phyloP scores from a whole-genome alignment of 2,329 filamentous ascomycete species.

The Nannizziopsis barbatae region DNA sequence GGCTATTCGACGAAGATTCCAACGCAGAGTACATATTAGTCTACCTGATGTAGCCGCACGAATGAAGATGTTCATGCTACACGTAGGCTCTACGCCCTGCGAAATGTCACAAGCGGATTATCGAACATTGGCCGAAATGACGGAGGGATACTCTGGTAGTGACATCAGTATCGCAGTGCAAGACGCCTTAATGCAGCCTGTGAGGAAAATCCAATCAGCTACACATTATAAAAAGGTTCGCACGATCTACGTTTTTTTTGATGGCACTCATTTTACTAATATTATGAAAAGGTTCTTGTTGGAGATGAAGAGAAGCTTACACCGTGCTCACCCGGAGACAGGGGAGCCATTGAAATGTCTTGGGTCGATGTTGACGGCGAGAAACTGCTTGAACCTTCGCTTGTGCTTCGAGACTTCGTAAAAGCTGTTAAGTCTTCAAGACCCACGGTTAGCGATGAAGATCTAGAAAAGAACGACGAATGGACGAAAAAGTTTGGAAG shows the following conservation, averaged over 20 bases:
- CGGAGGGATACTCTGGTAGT: slow-evolving; percentile 89
- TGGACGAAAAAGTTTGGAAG: slow-evolving; percentile 97
- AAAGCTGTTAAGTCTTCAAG: slow-evolving; percentile 79
- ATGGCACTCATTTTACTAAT: not conserved
- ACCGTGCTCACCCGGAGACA: slow-evolving; percentile 86
- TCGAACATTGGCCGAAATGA: slow-evolving; percentile 64
- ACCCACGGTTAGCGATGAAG: slow-evolving; percentile 80
- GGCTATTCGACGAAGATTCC: slow-evolving; percentile 90
- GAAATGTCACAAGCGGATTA: slow-evolving; percentile 68
- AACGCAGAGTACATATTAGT: slow-evolving; percentile 89
- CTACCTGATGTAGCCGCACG: slow-evolving; percentile 77
- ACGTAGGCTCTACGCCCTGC: slow-evolving; percentile 86
- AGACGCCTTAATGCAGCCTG: slow-evolving; percentile 92
- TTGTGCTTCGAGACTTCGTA: slow-evolving; percentile 83
- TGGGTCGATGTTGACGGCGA: slow-evolving; percentile 83
- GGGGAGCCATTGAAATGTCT: slow-evolving; percentile 78
- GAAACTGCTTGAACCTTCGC: slow-evolving; percentile 70
- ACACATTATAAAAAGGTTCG: slow-evolving; percentile 94
- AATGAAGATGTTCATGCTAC: slow-evolving; percentile 90
- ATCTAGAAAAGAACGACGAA: slow-evolving; percentile 71
- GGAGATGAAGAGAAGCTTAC: slow-evolving; percentile 54
- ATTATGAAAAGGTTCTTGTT: slow-evolving; percentile 49
- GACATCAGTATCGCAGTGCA: slow-evolving; percentile 96
- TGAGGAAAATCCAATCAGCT: slow-evolving; percentile 90
- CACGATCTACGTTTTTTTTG: not conserved